phyloP scores from a whole-genome alignment of 768 basidiomycete genomes.

The Suillus discolor region DNA sequence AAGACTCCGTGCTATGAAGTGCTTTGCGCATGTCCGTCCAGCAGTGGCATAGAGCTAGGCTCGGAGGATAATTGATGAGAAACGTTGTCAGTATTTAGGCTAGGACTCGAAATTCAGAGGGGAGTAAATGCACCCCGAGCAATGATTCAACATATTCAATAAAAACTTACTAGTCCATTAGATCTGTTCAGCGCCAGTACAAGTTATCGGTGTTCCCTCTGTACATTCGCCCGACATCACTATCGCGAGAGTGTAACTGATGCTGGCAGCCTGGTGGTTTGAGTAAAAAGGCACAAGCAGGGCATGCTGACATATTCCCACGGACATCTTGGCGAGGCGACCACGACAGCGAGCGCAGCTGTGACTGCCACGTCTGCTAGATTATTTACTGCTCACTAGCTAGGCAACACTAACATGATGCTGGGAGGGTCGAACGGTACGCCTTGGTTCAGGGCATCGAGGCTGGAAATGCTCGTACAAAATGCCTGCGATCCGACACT shows the following conservation, averaged over 20 bases:
- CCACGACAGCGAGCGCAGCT: conserved; percentile 6
- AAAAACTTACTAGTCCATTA: not conserved
- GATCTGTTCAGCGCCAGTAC: not conserved
- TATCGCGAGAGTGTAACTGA: not conserved
- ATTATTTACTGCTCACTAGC: not conserved
- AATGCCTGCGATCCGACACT: conserved; percentile 87
- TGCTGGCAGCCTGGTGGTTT: not conserved
- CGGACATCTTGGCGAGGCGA: not conserved
- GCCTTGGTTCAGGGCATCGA: conserved; percentile 58
- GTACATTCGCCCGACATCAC: not conserved
- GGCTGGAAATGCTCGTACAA: conserved; percentile 71
- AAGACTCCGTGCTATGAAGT: not conserved
- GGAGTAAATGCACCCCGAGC: not conserved
- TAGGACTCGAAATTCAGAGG: not conserved
- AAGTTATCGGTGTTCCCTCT: not conserved
- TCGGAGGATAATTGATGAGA: not conserved
- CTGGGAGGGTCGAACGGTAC: conserved; percentile 50
- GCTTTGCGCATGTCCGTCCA: not conserved
- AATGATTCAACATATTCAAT: not conserved
- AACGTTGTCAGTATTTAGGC: not conserved
- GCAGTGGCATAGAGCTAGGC: not conserved
- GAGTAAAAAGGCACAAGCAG: not conserved
- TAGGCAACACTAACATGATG: conserved; percentile 34
- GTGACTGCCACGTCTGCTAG: not conserved
- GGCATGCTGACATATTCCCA: not conserved